These are phyloP conservation scores for Pyrus pyrifolia DNA, from an alignment of 306 rosid species.

Conservation along the genomic window DNA sequence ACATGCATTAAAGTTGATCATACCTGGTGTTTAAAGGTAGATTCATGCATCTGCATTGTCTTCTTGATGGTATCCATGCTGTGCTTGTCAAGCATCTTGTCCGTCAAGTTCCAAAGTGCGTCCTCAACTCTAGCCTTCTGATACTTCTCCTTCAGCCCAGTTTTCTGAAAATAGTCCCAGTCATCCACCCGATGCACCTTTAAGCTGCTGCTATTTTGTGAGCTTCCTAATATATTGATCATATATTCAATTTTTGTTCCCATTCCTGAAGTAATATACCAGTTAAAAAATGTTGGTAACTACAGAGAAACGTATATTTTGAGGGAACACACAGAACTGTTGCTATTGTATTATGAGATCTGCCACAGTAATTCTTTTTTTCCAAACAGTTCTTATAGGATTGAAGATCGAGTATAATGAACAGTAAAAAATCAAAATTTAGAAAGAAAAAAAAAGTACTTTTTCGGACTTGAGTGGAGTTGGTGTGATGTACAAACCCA, in stretches of 20 bases:
- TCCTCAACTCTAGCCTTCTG: constrained; percentile 21
- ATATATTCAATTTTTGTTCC: constrained; percentile 69
- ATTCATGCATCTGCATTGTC: constrained; percentile 89
- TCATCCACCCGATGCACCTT: constrained; percentile 55
- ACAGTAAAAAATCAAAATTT: not conserved
- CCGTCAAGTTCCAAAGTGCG: constrained; percentile 38
- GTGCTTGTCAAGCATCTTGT: constrained; percentile 54
- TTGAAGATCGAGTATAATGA: not conserved
- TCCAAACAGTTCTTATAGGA: not conserved
- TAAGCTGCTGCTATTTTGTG: constrained; percentile 40
- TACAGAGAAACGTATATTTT: not conserved
- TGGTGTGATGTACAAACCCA: constrained; percentile 29
- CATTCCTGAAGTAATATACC: constrained; percentile 57
- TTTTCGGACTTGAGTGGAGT: constrained; percentile 15
- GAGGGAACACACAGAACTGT: not conserved
- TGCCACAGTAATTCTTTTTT: not conserved
- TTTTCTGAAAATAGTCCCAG: constrained; percentile 49
- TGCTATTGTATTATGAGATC: not conserved
- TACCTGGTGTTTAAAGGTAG: constrained; percentile 81
- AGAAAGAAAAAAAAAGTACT: not conserved
- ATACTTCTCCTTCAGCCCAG: constrained; percentile 29
- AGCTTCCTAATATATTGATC: constrained; percentile 49
- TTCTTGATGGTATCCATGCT: constrained; percentile 51
- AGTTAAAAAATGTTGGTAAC: not conserved
- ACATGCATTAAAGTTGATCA: not conserved